Evolutionary conservation across 2,329 filamentous ascomycete species (phyloP).

Genomic region (Talaromyces sp.): DNA sequence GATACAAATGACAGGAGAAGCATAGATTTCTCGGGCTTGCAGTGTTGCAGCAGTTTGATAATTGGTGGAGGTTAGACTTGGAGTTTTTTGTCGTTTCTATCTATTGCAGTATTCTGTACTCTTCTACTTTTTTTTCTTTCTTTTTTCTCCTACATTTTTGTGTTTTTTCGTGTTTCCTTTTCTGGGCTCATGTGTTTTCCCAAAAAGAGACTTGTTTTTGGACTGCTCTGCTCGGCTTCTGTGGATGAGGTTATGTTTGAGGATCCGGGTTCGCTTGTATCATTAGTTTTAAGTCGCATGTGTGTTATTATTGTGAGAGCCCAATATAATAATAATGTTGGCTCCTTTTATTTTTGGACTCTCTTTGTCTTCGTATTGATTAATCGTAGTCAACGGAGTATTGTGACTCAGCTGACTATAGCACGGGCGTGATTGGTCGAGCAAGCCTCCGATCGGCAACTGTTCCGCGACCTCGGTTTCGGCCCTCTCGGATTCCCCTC

Average conservation of each 20-base stretch:
- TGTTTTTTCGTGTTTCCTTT: not conserved
- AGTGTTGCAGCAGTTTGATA: not conserved
- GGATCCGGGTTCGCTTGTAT: not conserved
- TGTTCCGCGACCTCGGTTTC: not conserved
- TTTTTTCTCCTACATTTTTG: not conserved
- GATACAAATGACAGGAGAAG: not conserved
- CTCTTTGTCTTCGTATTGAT: too few relatives aligned
- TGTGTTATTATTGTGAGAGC: not conserved
- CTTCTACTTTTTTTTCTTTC: not conserved
- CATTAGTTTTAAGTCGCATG: not conserved
- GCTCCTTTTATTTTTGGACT: too few relatives aligned
- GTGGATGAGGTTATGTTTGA: not conserved
- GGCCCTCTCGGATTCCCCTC: not conserved
- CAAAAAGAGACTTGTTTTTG: not conserved
- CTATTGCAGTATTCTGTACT: not conserved
- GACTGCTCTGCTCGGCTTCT: not conserved
- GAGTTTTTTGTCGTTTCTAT: not conserved
- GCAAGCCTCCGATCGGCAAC: not conserved
- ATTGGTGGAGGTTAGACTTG: not conserved
- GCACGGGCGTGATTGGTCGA: not conserved
- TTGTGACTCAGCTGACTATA: not conserved
- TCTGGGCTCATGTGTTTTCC: not conserved
- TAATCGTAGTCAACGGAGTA: not conserved
- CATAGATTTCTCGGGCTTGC: not conserved
- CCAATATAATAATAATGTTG: too few relatives aligned